phyloP scores from a whole-genome alignment of 2,329 filamentous ascomycete species.

The Bipolaris gigantea region DNA sequence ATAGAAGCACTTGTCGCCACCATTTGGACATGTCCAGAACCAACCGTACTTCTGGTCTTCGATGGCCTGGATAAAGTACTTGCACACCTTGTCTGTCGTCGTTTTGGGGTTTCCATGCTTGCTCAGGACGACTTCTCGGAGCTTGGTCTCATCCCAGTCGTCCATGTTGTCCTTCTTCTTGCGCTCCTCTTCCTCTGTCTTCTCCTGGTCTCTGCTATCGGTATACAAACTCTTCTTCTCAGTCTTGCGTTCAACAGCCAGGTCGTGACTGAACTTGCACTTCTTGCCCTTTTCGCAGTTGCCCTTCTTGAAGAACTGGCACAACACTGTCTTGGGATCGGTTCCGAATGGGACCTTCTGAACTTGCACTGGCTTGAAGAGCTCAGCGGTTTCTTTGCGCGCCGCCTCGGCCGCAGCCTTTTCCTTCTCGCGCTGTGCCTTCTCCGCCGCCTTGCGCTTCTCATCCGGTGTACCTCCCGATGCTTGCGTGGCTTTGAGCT shows the following conservation, averaged over 20 bases:
- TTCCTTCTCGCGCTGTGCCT: conserved; percentile 72
- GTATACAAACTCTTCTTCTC: conserved; percentile 92
- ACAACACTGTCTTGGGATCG: conserved; percentile 95
- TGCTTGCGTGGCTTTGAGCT: conserved; percentile 69
- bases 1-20: conserved; percentile 98
- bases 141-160: conserved; percentile 96
- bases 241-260: conserved; percentile 84
- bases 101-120: conserved; percentile 98
- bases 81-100: conserved; percentile 98
- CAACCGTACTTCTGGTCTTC: conserved; percentile 99
- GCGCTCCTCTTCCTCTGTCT: conserved; percentile 68
- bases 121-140: conserved; percentile 84
- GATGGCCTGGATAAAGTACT: conserved; percentile 94
- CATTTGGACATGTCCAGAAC: conserved; percentile 98
- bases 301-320: conserved; percentile 96
- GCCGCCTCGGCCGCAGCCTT: conserved; percentile 89
- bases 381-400: conserved; percentile 73
- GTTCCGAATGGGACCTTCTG: conserved; percentile 98
- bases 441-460: conserved; percentile 74
- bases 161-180: conserved; percentile 93
- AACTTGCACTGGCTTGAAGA: conserved; percentile 91
- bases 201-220: conserved; percentile 74
- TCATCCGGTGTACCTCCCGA: conserved; percentile 73
- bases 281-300: conserved; percentile 91
- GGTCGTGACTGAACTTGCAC: conserved; percentile 97